Evolutionary conservation across 768 basidiomycete species (phyloP).

Genomic region (Mycena metata): DNA sequence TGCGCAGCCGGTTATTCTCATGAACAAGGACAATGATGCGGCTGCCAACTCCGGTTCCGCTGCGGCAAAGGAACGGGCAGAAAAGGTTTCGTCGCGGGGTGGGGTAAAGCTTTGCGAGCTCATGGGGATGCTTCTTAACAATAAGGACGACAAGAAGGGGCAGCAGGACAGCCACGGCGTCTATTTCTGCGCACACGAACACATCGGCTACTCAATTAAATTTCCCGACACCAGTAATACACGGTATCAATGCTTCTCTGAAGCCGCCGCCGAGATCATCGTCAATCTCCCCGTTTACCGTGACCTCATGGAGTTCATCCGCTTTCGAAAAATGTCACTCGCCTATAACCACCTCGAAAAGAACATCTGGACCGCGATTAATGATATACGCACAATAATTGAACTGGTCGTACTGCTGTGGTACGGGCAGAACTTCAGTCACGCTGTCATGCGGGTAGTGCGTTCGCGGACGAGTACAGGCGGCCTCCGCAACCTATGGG

Average conservation of each 20-base stretch:
- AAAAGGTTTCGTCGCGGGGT: not conserved
- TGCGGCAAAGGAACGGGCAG: not conserved
- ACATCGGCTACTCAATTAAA: slow-evolving; percentile 32
- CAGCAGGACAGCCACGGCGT: slow-evolving; percentile 43
- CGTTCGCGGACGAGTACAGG: not conserved
- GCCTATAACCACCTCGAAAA: slow-evolving; percentile 42
- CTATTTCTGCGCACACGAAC: slow-evolving; percentile 35
- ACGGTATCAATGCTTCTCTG: slow-evolving; percentile 41
- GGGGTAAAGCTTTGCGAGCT: slow-evolving; percentile 20
- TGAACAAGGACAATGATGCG: slow-evolving; percentile 44
- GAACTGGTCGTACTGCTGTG: slow-evolving; percentile 34
- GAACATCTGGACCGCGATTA: slow-evolving; percentile 35
- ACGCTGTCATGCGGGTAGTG: slow-evolving; percentile 6
- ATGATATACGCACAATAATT: slow-evolving; percentile 9
- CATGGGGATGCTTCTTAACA: slow-evolving; percentile 46
- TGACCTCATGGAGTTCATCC: slow-evolving; percentile 40
- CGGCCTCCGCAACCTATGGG: slow-evolving; percentile 9
- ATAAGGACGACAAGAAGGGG: slow-evolving; percentile 55
- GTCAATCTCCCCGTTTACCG: slow-evolving; percentile 34
- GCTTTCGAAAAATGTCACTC: slow-evolving; percentile 39
- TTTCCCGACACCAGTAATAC: slow-evolving; percentile 47
- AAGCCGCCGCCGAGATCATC: slow-evolving; percentile 42
- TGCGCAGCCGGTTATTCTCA: too few species aligned
- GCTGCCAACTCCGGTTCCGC: slow-evolving; percentile 9
- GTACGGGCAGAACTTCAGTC: slow-evolving; percentile 25